Evolutionary conservation across 1,284 basidiomycete genomes (phyloP).

Genomic region (Coriolopsis trogii): DNA sequence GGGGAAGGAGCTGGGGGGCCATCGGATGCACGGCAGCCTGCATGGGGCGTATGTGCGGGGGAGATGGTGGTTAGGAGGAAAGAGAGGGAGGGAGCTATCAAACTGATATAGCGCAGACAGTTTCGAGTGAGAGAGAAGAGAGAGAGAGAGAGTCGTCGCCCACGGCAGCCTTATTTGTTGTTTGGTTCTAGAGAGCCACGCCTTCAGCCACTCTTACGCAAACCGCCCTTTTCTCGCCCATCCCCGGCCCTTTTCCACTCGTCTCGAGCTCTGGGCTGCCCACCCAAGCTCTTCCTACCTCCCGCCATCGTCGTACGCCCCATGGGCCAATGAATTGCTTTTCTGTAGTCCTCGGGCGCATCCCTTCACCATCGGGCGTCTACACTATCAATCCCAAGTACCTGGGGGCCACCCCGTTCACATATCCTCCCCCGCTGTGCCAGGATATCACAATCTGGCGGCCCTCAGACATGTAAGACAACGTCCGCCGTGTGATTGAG

Average conservation of each 20-base stretch:
- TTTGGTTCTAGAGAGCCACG: constrained; percentile 35
- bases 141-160: constrained; percentile 35
- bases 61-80: constrained; percentile 49
- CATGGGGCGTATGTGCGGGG: constrained; percentile 51
- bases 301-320: too few species aligned
- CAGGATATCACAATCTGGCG: too few species aligned
- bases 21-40: constrained; percentile 69
- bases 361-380: constrained; percentile 10
- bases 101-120: constrained; percentile 37
- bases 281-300: too few species aligned
- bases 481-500: constrained; percentile 3
- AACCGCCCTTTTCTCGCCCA: constrained; percentile 25
- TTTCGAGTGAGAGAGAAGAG: constrained; percentile 36
- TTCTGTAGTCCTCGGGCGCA: neutral
- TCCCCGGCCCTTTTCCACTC: constrained; percentile 8
- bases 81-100: constrained; percentile 41
- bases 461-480: too few species aligned
- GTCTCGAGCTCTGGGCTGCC: too few species aligned
- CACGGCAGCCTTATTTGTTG: constrained; percentile 39
- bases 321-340: neutral
- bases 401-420: too few species aligned
- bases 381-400: too few species aligned
- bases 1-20: constrained; percentile 57
- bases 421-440: too few species aligned
- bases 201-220: constrained; percentile 35